Conservation (phyloP, 345 rosid genomes). For the Pugionium dolabratum region DNA sequence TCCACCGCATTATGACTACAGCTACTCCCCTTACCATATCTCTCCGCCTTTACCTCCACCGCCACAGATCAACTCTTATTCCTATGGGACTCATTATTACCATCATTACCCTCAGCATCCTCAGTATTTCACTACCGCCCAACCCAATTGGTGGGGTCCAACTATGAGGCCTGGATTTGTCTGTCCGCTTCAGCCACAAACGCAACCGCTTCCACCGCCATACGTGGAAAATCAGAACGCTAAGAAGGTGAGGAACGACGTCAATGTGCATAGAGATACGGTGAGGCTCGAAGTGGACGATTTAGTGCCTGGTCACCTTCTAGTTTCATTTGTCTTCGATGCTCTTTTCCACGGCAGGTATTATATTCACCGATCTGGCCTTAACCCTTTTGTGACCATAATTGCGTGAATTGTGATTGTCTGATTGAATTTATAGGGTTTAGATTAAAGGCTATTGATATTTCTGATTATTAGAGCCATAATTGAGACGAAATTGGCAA, state of each 20-base stretch:
- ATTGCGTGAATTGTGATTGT: no score
- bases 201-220: conserved; percentile 31
- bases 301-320: conserved; percentile 62
- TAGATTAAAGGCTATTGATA: no score
- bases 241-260: conserved; percentile 87
- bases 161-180: conserved; percentile 45
- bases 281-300: conserved; percentile 65
- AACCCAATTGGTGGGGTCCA: conserved; percentile 50
- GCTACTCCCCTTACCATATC: conserved; percentile 36
- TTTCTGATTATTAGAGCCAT: not conserved
- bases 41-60: conserved; percentile 36
- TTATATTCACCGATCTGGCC: no score
- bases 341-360: conserved; percentile 89
- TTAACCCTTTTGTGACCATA: no score
- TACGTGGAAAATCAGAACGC: conserved; percentile 82
- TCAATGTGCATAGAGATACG: conserved; percentile 85
- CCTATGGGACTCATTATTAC: conserved; percentile 48
- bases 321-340: conserved; percentile 88
- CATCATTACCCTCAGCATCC: conserved; percentile 36
- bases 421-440: no score
- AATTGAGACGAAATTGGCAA: not conserved
- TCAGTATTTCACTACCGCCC: conserved; percentile 57
- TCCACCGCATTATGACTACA: conserved; percentile 40
- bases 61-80: conserved; percentile 42
- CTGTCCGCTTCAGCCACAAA: conserved; percentile 27